Conservation (phyloP, 2,329 filamentous ascomycete species). For the Xylaria sp. region DNA sequence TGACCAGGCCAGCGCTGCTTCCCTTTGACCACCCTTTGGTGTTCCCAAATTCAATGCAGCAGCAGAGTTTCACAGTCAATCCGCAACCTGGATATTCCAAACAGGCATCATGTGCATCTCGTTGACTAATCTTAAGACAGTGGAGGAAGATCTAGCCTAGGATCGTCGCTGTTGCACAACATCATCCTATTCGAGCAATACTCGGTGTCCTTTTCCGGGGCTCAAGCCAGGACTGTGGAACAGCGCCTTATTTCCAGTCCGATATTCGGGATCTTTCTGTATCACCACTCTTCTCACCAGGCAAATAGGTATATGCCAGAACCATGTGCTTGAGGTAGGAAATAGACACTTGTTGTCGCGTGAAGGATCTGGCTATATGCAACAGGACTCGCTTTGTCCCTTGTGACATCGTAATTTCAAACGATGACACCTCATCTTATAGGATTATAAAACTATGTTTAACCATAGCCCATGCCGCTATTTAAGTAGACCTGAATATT, state of each 20-base stretch:
- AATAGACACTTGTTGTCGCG: too few relatives aligned
- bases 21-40: conserved; percentile 13
- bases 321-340: too few relatives aligned
- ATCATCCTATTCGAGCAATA: not conserved
- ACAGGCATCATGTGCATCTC: not conserved
- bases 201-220: not conserved
- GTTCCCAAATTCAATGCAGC: conserved; percentile 1
- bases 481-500: too few relatives aligned
- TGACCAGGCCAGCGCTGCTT: conserved; percentile 7
- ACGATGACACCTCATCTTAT: too few relatives aligned
- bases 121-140: not conserved
- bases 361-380: too few relatives aligned
- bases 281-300: not conserved
- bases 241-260: not conserved
- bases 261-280: not conserved
- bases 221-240: not conserved
- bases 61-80: conserved; percentile 6
- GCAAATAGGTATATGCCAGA: too few relatives aligned
- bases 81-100: conserved; percentile 13
- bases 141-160: not conserved
- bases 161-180: not conserved
- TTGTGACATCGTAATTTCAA: too few relatives aligned
- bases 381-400: too few relatives aligned
- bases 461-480: too few relatives aligned
- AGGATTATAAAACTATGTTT: too few relatives aligned